A percentile compares a stretch with the other conserved stretches of the same genome.
phyloP scores from a whole-genome alignment of 2,329 filamentous ascomycete species.

The Bretziella fagacearum region DNA sequence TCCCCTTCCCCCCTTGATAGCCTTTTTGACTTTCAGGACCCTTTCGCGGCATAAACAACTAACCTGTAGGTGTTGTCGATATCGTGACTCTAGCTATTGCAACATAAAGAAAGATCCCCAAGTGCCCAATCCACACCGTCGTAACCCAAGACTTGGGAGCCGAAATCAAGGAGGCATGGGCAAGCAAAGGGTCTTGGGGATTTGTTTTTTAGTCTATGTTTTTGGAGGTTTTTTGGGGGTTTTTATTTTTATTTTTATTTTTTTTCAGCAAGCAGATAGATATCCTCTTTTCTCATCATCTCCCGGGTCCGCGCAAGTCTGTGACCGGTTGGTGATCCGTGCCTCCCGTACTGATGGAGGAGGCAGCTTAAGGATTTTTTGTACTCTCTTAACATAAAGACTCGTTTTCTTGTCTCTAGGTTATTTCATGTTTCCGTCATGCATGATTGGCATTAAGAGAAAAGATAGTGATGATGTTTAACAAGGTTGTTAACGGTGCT shows the following conservation, averaged over 20 bases:
- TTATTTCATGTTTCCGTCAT: conserved; percentile 3
- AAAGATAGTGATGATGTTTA: neutral
- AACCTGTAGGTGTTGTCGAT: too few species aligned
- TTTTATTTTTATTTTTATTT: neutral
- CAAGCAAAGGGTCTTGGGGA: neutral
- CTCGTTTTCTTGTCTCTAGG: neutral
- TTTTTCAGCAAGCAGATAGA: neutral
- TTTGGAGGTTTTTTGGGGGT: neutral
- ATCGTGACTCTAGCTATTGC: neutral
- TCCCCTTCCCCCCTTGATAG: too few species aligned
- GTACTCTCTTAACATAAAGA: neutral
- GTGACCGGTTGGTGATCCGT: neutral
- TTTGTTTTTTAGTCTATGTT: neutral
- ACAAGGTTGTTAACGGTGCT: neutral
- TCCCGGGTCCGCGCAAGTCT: neutral
- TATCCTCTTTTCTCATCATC: conserved; percentile 2
- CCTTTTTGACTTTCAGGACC: conserved; percentile 2
- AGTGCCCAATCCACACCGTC: neutral
- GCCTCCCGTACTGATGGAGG: neutral
- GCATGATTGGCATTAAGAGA: neutral
- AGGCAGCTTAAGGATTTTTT: neutral
- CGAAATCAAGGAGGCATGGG: conserved; percentile 2
- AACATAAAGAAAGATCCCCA: neutral
- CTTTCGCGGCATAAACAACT: too few species aligned
- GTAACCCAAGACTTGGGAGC: conserved; percentile 1